Conservation (phyloP, 108 stramenopile genomes). For the Nitzschia palea region DNA sequence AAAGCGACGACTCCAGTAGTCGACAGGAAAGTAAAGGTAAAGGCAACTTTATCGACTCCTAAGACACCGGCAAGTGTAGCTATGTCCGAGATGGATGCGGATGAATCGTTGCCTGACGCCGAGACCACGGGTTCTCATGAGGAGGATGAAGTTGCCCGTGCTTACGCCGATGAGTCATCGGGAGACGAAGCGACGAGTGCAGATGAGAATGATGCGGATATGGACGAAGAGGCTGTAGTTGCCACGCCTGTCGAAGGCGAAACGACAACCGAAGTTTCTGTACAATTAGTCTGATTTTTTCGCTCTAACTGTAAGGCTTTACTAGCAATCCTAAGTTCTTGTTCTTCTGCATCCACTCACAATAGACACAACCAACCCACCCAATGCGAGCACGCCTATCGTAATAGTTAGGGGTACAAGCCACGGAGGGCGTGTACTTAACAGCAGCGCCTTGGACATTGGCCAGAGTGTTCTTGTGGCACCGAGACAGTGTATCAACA, state of each 20-base stretch:
- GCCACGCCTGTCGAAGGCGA: not conserved
- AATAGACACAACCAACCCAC: not conserved
- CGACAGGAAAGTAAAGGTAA: constrained; percentile 3
- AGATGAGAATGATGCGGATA: not conserved
- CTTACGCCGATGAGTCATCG: constrained; percentile 1
- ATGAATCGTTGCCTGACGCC: not conserved
- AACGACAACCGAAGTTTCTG: too few relatives aligned
- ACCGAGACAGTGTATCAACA: not conserved
- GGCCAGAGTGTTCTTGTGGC: not conserved
- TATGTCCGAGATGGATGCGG: not conserved
- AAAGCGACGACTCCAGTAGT: constrained; percentile 9
- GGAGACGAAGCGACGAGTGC: constrained; percentile 10
- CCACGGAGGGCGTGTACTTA: not conserved
- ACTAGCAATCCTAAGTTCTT: too few relatives aligned
- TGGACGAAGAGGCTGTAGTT: not conserved
- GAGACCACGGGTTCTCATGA: not conserved
- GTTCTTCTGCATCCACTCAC: too few relatives aligned
- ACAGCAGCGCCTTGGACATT: not conserved
- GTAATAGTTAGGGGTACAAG: not conserved
- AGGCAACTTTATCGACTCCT: not conserved
- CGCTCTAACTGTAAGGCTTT: too few relatives aligned
- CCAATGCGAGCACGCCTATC: not conserved
- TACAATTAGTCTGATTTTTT: too few relatives aligned
- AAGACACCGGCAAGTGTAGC: not conserved
- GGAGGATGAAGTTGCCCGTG: constrained; percentile 6